phyloP scores from a whole-genome alignment of 1,139 yeast genomes.

The Spathaspora sp. region DNA sequence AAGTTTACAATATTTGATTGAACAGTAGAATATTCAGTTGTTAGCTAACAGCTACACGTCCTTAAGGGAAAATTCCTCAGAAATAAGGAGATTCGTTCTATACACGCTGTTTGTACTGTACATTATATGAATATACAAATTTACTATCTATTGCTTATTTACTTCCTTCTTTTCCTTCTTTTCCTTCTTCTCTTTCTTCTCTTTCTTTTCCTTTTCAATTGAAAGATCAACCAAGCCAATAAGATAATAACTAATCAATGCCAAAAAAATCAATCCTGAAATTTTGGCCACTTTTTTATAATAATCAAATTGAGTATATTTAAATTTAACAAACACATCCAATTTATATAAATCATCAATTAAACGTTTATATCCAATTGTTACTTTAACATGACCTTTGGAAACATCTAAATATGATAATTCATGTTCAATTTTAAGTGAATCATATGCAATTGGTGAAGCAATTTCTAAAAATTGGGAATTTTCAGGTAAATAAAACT shows the following conservation, averaged over 20 bases:
- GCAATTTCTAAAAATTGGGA: conserved; percentile 62
- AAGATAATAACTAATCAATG: conserved; percentile 57
- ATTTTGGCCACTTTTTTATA: conserved; percentile 67
- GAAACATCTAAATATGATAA: conserved; percentile 73
- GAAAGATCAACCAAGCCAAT: conserved; percentile 41
- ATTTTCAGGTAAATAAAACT: conserved; percentile 85
- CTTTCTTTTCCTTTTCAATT: conserved; percentile 18
- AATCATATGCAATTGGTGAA: conserved; percentile 52
- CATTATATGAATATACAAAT: no score
- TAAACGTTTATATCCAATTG: conserved; percentile 59
- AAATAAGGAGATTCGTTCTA: no score
- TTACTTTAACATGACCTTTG: conserved; percentile 79
- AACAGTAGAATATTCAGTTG: no score
- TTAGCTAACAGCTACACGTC: no score
- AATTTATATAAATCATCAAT: conserved; percentile 67
- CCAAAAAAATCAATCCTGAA: conserved; percentile 61
- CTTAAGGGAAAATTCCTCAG: no score
- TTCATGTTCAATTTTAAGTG: conserved; percentile 41
- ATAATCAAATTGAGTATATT: conserved; percentile 52
- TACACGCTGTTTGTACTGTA: no score
- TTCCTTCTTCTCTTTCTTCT: conserved; percentile 4
- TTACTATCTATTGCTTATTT: no score
- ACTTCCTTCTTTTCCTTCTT: not conserved
- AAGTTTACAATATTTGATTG: no score
- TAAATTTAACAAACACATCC: conserved; percentile 62